These are phyloP conservation scores for Rubia tinctorum DNA, from an alignment of 305 asterid species.

Conservation along the genomic window DNA sequence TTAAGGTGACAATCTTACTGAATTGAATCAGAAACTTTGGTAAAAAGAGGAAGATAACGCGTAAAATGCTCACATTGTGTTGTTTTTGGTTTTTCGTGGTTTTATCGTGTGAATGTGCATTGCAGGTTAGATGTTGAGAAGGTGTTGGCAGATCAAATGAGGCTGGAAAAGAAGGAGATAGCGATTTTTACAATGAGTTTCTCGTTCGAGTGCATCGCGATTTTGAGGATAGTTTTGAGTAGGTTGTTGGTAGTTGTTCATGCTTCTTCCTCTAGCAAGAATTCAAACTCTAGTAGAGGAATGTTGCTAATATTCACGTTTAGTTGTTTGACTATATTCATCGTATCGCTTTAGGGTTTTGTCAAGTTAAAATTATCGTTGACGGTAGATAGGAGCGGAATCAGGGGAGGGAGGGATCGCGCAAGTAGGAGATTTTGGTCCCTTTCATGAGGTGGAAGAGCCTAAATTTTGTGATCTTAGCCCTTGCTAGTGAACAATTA, in stretches of 20 bases:
- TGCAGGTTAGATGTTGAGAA: constrained; percentile 72
- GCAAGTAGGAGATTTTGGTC: background rate
- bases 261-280: constrained; percentile 27
- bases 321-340: constrained; percentile 64
- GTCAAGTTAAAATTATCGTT: constrained; percentile 12
- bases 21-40: background rate
- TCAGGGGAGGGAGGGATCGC: too few relatives aligned
- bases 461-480: background rate
- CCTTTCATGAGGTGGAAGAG: background rate
- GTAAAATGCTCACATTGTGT: background rate
- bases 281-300: constrained; percentile 39
- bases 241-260: constrained; percentile 33
- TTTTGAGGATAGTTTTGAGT: constrained; percentile 39
- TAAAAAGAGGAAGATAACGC: too few relatives aligned
- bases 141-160: constrained; percentile 50
- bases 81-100: background rate
- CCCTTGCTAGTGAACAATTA: background rate
- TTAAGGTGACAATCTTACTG: constrained; percentile 56
- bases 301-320: constrained; percentile 63
- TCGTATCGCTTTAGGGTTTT: constrained; percentile 50
- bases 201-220: constrained; percentile 49
- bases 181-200: constrained; percentile 47
- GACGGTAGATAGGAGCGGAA: too few relatives aligned
- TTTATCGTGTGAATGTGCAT: constrained; percentile 3
- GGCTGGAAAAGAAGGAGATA: constrained; percentile 64